Evolutionary conservation across 2,329 filamentous ascomycete species (phyloP).

Genomic region (Pseudocercospora pini-densiflorae): DNA sequence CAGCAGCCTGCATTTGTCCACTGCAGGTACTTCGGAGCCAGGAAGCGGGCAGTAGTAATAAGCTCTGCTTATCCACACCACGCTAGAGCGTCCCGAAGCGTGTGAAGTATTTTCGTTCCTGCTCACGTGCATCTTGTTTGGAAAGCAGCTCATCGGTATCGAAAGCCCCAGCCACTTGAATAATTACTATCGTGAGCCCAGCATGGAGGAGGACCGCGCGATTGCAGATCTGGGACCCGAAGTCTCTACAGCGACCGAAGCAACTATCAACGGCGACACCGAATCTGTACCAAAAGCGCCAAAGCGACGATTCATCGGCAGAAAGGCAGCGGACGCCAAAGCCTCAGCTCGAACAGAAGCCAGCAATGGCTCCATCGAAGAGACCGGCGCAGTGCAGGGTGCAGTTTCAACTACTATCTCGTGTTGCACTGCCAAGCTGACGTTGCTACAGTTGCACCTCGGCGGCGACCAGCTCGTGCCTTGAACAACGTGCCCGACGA

Average conservation of each 20-base stretch:
- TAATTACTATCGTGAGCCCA: neutral
- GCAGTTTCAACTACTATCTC: constrained; percentile 29
- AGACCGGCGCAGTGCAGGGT: constrained; percentile 72
- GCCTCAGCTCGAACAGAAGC: constrained; percentile 51
- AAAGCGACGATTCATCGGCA: constrained; percentile 89
- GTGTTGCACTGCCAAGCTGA: constrained; percentile 6
- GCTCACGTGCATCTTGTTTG: neutral
- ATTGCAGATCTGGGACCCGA: constrained; percentile 72
- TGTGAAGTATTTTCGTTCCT: neutral
- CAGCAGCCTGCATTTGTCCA: neutral
- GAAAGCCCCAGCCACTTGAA: neutral
- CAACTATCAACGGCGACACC: constrained; percentile 59
- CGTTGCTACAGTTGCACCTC: constrained; percentile 64
- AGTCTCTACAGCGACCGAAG: constrained; percentile 56
- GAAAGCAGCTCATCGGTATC: neutral
- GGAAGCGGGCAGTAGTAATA: neutral
- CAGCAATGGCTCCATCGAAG: constrained; percentile 55
- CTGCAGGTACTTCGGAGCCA: neutral
- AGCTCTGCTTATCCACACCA: no score
- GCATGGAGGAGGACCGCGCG: constrained; percentile 79
- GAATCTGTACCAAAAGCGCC: constrained; percentile 67
- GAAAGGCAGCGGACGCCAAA: constrained; percentile 71
- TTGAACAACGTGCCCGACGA: constrained; percentile 88
- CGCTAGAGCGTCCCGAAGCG: neutral
- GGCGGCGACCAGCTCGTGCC: constrained; percentile 75